A percentile compares a stretch with the other conserved stretches of the same genome.
Conservation (phyloP, 192 early-diverging fungal genomes). For the Coemansia brasiliensis region DNA sequence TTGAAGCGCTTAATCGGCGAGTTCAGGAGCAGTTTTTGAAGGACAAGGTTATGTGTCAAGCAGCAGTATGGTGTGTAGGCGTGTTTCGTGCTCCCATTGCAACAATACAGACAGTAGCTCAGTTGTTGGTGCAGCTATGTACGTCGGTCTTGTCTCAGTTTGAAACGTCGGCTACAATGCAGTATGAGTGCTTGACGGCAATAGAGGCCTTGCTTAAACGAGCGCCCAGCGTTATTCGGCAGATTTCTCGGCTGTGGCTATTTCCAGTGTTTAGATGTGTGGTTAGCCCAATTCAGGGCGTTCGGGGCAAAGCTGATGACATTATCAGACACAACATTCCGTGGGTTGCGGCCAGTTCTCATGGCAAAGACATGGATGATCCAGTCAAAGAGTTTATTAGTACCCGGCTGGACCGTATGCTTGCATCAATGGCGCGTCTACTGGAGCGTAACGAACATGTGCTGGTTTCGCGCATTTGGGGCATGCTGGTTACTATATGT, state of each 20-base stretch:
- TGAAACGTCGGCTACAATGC: slow-evolving; percentile 25
- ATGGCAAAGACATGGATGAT: slow-evolving; percentile 27
- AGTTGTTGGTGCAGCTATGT: slow-evolving; percentile 17
- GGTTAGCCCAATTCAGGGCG: slow-evolving; percentile 33
- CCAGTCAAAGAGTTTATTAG: slow-evolving; percentile 19
- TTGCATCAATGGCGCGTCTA: slow-evolving; percentile 17
- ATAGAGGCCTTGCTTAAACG: slow-evolving; percentile 40
- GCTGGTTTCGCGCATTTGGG: slow-evolving; percentile 38
- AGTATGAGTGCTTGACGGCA: slow-evolving; percentile 40
- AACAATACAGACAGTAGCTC: slow-evolving; percentile 13
- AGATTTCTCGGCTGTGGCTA: slow-evolving; percentile 30
- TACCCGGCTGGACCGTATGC: slow-evolving; percentile 12
- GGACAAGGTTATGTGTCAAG: slow-evolving; percentile 33
- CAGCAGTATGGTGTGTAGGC: slow-evolving; percentile 30
- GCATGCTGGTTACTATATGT: slow-evolving; percentile 40
- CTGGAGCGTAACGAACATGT: slow-evolving; percentile 23
- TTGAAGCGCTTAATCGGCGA: slow-evolving; percentile 8
- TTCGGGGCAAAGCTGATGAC: slow-evolving; percentile 42
- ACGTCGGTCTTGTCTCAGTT: slow-evolving; percentile 10
- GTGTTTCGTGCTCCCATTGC: slow-evolving; percentile 19
- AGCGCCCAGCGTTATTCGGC: slow-evolving; percentile 20
- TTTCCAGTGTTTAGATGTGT: slow-evolving; percentile 40
- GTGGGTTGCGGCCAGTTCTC: slow-evolving; percentile 45
- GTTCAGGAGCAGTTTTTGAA: slow-evolving; percentile 7
- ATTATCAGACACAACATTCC: slow-evolving; percentile 48